phyloP scores from a whole-genome alignment of 441 rosid species.

The Aquilaria agallochum region DNA sequence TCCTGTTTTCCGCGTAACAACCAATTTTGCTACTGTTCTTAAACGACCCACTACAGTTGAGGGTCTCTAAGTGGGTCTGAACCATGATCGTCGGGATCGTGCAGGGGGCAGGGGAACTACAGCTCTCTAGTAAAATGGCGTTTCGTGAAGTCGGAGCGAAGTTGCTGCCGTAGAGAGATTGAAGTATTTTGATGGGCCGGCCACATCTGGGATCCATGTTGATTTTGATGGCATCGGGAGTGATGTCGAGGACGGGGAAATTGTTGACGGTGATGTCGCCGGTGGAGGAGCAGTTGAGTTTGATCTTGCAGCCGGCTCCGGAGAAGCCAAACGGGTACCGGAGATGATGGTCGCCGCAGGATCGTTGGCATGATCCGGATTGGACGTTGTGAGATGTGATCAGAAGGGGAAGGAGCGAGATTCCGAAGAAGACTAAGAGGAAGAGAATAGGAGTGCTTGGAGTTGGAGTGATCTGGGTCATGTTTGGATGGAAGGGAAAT shows the following conservation, averaged over 20 bases:
- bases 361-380: slow-evolving; percentile 21
- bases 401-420: background rate
- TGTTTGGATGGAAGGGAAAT: background rate
- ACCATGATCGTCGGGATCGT: slow-evolving; percentile 35
- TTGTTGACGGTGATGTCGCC: slow-evolving; percentile 24
- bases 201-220: slow-evolving; percentile 38
- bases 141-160: slow-evolving; percentile 57
- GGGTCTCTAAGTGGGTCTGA: slow-evolving; percentile 34
- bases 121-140: slow-evolving; percentile 47
- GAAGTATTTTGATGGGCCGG: slow-evolving; percentile 36
- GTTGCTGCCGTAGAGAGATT: slow-evolving; percentile 28
- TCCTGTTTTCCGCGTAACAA: slow-evolving; percentile 33
- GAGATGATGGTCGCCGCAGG: slow-evolving; percentile 32
- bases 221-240: slow-evolving; percentile 23
- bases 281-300: slow-evolving; percentile 34
- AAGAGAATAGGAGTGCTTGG: slow-evolving; percentile 8
- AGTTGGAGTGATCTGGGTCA: background rate
- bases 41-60: slow-evolving; percentile 14
- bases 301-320: slow-evolving; percentile 37
- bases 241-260: slow-evolving; percentile 30
- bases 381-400: slow-evolving; percentile 13
- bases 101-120: slow-evolving; percentile 29
- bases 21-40: slow-evolving; percentile 25
- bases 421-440: slow-evolving; percentile 8
- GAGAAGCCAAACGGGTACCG: slow-evolving; percentile 83